These are phyloP conservation scores for Chamaecyparis obtusa DNA, from an alignment of 75 land plant genomes.

Conservation along the genomic window DNA sequence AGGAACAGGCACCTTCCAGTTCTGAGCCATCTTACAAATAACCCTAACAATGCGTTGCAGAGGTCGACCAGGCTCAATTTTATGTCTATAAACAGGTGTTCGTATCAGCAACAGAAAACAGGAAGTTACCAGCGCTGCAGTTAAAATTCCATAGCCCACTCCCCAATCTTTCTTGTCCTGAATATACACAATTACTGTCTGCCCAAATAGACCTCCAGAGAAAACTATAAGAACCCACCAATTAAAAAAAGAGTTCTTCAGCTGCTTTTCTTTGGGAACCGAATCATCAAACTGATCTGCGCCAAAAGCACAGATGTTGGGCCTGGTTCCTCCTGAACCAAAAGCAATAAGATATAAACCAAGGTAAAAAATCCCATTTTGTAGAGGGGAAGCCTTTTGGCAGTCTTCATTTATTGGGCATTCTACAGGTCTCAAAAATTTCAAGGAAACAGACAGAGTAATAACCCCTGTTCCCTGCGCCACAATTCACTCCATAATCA, in stretches of 20 bases:
- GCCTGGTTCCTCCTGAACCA: constrained; percentile 80
- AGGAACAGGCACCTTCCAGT: constrained; percentile 45
- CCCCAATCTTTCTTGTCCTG: constrained; percentile 75
- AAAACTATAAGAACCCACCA: constrained; percentile 78
- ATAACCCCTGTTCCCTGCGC: constrained; percentile 41
- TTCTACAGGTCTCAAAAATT: constrained; percentile 19
- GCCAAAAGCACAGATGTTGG: constrained; percentile 76
- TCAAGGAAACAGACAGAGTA: constrained; percentile 29
- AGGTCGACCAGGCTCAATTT: constrained; percentile 59
- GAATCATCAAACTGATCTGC: constrained; percentile 87
- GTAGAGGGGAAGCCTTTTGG: constrained; percentile 34
- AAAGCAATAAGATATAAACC: constrained; percentile 67
- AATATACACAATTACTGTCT: constrained; percentile 57
- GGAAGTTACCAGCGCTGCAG: constrained; percentile 48
- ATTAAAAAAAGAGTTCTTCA: constrained; percentile 74
- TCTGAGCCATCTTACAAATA: constrained; percentile 54
- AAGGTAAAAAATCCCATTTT: constrained; percentile 44
- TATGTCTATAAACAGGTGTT: constrained; percentile 69
- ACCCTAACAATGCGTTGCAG: constrained; percentile 65
- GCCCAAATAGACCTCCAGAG: constrained; percentile 43
- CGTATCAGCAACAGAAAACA: constrained; percentile 56
- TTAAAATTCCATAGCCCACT: constrained; percentile 51
- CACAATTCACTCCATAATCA: neutral
- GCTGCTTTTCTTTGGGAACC: constrained; percentile 54
- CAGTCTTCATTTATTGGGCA: constrained; percentile 11